Evolutionary conservation across 106 monocot species (phyloP).

Genomic region (Alisma plantagoaquatica): DNA sequence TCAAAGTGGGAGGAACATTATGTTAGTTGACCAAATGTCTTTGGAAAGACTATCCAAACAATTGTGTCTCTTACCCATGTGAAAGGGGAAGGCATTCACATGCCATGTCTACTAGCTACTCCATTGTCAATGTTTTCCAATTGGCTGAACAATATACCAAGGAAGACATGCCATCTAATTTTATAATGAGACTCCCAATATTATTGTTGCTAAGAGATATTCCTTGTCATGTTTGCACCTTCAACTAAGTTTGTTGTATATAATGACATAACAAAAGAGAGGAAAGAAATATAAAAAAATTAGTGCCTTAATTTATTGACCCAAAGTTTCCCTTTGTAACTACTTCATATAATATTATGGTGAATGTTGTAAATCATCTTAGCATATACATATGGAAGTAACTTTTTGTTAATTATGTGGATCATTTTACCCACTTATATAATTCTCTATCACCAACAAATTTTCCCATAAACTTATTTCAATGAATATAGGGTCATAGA

Average conservation of each 20-base stretch:
- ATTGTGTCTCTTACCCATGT: slow-evolving; percentile 94
- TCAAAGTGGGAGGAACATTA: slow-evolving; percentile 97
- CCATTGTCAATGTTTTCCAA: slow-evolving; percentile 97
- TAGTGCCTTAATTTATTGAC: slow-evolving; percentile 55
- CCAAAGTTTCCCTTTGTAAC: slow-evolving; percentile 70
- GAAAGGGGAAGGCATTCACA: slow-evolving; percentile 80
- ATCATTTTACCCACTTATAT: too few relatives aligned
- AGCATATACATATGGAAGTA: slow-evolving; percentile 79
- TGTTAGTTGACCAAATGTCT: slow-evolving; percentile 95
- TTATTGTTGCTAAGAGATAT: neutral
- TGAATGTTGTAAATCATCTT: slow-evolving; percentile 56
- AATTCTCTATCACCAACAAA: too few relatives aligned
- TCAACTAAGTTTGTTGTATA: slow-evolving; percentile 64
- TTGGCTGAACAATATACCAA: slow-evolving; percentile 76
- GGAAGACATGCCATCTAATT: too few relatives aligned
- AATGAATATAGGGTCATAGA: slow-evolving; percentile 61
- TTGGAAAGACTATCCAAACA: slow-evolving; percentile 96
- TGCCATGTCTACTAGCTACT: slow-evolving; percentile 82
- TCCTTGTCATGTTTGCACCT: slow-evolving; percentile 62
- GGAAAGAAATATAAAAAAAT: slow-evolving; percentile 51
- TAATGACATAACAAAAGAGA: slow-evolving; percentile 65
- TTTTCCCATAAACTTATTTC: neutral
- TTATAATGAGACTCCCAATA: too few relatives aligned
- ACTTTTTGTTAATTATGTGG: slow-evolving; percentile 92
- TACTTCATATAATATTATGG: slow-evolving; percentile 75